phyloP scores from a whole-genome alignment of 1,284 basidiomycete genomes.

The Puccinia triticina region DNA sequence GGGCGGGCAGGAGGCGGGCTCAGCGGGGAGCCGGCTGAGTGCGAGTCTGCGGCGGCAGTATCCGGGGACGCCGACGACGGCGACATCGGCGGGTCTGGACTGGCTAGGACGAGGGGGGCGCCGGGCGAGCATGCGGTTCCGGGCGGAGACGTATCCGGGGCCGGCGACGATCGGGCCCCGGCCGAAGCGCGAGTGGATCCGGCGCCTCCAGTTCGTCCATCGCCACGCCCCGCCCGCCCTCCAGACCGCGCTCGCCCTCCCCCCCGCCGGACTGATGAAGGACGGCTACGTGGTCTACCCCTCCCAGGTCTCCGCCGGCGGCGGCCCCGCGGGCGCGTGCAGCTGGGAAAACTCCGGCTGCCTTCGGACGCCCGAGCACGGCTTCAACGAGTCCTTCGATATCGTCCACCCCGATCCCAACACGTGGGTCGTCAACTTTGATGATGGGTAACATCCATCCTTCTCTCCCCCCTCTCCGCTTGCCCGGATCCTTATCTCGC shows the following conservation, averaged over 20 bases:
- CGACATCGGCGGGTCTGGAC: background rate
- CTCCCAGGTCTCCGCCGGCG: background rate
- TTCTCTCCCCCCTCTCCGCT: background rate
- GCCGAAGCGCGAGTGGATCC: conserved; percentile 40
- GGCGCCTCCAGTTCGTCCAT: conserved; percentile 17
- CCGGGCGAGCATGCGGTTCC: no score
- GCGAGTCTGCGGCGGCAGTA: background rate
- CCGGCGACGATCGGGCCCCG: conserved; percentile 15
- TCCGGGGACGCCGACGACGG: background rate
- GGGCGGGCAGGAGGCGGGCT: background rate
- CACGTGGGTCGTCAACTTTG: conserved; percentile 48
- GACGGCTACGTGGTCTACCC: conserved; percentile 31
- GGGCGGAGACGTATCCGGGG: no score
- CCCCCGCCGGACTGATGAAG: background rate
- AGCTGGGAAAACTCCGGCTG: conserved; percentile 47
- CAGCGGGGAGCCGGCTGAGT: background rate
- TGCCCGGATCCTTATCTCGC: background rate
- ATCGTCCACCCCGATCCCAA: conserved; percentile 27
- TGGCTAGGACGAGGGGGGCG: background rate
- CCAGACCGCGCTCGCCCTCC: background rate
- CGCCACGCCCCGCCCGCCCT: background rate
- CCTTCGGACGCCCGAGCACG: conserved; percentile 8
- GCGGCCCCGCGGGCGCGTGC: background rate
- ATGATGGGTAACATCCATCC: conserved; percentile 42
- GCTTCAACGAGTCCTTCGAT: conserved; percentile 17